phyloP scores from a whole-genome alignment of 2,329 filamentous ascomycete species.

The Ophiostoma sp. region DNA sequence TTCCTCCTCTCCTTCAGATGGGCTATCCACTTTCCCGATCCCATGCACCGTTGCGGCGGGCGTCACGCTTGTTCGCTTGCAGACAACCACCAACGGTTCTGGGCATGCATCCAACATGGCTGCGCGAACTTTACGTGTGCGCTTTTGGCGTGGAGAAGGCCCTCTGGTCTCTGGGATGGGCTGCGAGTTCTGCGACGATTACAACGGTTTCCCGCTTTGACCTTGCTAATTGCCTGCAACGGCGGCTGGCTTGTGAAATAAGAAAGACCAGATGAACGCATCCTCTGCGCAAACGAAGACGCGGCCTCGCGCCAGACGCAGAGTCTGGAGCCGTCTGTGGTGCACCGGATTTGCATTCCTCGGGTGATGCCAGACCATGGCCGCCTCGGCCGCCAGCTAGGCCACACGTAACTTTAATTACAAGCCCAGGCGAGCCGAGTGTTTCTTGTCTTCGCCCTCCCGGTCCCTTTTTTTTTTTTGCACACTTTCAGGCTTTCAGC shows the following conservation, averaged over 20 bases:
- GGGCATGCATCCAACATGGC: neutral
- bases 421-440: neutral
- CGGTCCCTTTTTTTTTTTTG: neutral
- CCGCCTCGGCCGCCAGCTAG: neutral
- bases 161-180: neutral
- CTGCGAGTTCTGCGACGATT: neutral
- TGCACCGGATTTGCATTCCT: neutral
- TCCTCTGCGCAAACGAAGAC: neutral
- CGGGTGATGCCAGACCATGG: neutral
- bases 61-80: neutral
- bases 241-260: neutral
- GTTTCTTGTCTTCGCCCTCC: neutral
- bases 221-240: neutral
- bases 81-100: neutral
- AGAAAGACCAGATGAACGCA: slow-evolving; percentile 6
- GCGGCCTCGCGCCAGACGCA: neutral
- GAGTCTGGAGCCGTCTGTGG: neutral
- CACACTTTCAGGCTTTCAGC: neutral
- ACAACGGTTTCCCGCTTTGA: neutral
- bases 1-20: neutral
- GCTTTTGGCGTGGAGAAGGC: neutral
- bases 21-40: neutral
- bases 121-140: too few relatives aligned
- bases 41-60: slow-evolving; percentile 2
- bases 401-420: slow-evolving; percentile 13